Conservation (phyloP, 1,284 basidiomycete species). For the Fomitopsis palustris region DNA sequence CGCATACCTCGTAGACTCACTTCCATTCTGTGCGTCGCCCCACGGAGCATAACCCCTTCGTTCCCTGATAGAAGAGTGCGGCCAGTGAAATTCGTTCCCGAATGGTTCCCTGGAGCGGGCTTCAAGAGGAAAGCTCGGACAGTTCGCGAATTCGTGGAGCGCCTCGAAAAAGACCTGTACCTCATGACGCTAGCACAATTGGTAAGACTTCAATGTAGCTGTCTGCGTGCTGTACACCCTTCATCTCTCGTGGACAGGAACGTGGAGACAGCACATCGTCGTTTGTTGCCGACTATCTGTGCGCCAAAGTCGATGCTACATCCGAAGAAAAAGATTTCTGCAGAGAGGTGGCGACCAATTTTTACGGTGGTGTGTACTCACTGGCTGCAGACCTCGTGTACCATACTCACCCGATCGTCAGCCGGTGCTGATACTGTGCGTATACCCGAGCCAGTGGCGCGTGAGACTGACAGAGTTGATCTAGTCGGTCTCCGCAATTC, state of each 20-base stretch:
- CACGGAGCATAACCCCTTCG: background rate
- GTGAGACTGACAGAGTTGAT: background rate
- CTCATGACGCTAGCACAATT: background rate
- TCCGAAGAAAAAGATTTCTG: background rate
- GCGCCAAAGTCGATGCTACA: background rate
- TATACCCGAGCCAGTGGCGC: background rate
- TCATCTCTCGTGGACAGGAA: background rate
- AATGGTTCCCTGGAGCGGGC: constrained; percentile 12
- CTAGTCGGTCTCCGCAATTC: background rate
- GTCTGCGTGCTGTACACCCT: too few species aligned
- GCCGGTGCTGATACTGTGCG: constrained; percentile 6
- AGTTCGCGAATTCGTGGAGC: background rate
- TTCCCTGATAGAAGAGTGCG: too few species aligned
- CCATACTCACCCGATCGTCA: background rate
- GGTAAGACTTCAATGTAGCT: background rate
- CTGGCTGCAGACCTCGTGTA: background rate
- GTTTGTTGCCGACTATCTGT: background rate
- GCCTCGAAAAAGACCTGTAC: background rate
- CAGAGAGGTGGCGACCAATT: background rate
- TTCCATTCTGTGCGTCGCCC: constrained; percentile 1
- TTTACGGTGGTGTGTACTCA: background rate
- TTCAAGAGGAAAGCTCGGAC: constrained; percentile 9
- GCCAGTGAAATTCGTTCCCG: constrained; percentile 7
- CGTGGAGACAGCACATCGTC: background rate
- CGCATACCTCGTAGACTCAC: constrained; percentile 20